phyloP scores from a whole-genome alignment of 371 early-diverging fungal genomes.

The Lichtheimia ramosa region DNA sequence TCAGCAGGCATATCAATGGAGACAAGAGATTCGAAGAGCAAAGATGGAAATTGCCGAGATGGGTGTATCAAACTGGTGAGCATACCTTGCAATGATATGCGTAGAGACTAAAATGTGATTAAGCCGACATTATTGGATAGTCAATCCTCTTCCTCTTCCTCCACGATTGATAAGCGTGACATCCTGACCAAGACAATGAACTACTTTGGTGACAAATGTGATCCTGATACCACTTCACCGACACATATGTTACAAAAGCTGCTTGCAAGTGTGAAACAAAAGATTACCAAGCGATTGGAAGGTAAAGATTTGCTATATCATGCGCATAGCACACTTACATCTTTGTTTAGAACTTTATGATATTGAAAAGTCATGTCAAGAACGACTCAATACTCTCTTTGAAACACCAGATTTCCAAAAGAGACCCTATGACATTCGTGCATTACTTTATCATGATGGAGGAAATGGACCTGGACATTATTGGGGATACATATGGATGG shows the following conservation, averaged over 20 bases:
- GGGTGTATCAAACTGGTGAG: constrained; percentile 4
- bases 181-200: constrained; percentile 15
- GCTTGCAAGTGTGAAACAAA: constrained; percentile 4
- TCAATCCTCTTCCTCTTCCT: background rate
- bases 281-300: constrained; percentile 13
- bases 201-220: constrained; percentile 21
- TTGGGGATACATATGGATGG: constrained; percentile 46
- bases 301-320: constrained; percentile 9
- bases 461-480: constrained; percentile 42
- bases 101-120: background rate
- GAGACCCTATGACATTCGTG: constrained; percentile 32
- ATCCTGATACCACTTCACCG: background rate
- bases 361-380: constrained; percentile 9
- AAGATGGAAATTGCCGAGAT: constrained; percentile 12
- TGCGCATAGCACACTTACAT: background rate
- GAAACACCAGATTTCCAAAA: constrained; percentile 25
- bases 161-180: constrained; percentile 16
- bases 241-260: constrained; percentile 4
- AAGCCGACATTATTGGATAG: background rate
- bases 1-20: constrained; percentile 23
- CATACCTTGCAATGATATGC: constrained; percentile 1
- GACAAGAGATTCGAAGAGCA: constrained; percentile 16
- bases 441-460: constrained; percentile 41
- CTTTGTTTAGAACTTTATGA: constrained; percentile 15
- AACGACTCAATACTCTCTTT: constrained; percentile 16